phyloP scores from a whole-genome alignment of 371 early-diverging fungal genomes.

The Zychaea mexicana region DNA sequence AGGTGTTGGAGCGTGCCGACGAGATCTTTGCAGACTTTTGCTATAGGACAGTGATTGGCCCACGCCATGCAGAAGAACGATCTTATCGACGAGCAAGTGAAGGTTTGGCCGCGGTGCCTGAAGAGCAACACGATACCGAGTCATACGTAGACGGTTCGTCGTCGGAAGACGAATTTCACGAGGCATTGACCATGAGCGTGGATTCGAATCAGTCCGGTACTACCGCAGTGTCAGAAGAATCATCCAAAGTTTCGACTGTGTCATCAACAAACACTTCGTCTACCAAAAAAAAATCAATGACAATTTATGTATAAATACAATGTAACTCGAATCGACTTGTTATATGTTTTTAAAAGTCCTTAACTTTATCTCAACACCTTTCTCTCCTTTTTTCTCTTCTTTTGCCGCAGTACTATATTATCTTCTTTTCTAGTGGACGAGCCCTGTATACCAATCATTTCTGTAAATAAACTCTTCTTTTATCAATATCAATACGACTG shows the following conservation, averaged over 20 bases:
- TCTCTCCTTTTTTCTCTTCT: neutral
- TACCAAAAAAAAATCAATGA: neutral
- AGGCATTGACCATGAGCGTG: constrained; percentile 10
- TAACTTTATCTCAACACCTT: no score
- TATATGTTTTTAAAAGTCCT: no score
- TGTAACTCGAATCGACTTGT: no score
- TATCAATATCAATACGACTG: no score
- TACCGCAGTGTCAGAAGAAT: neutral
- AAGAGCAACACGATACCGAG: constrained; percentile 18
- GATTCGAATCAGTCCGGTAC: neutral
- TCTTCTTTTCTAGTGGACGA: no score
- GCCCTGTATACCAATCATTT: no score
- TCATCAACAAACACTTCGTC: neutral
- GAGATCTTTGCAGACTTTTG: constrained; percentile 43
- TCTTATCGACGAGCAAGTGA: neutral
- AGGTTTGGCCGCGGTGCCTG: constrained; percentile 25
- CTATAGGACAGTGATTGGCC: constrained; percentile 24
- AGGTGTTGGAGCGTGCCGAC: constrained; percentile 36
- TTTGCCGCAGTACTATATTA: no score
- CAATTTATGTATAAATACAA: constrained; percentile 7
- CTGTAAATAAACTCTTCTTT: no score
- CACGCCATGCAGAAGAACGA: constrained; percentile 3
- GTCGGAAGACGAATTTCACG: constrained; percentile 20
- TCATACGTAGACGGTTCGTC: constrained; percentile 14
- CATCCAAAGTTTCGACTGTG: neutral